Evolutionary conservation across 1,284 basidiomycete genomes (phyloP), one percentile per base, ranked within the genome.

Genomic region (Hypsizygus ulmarius): DNA sequence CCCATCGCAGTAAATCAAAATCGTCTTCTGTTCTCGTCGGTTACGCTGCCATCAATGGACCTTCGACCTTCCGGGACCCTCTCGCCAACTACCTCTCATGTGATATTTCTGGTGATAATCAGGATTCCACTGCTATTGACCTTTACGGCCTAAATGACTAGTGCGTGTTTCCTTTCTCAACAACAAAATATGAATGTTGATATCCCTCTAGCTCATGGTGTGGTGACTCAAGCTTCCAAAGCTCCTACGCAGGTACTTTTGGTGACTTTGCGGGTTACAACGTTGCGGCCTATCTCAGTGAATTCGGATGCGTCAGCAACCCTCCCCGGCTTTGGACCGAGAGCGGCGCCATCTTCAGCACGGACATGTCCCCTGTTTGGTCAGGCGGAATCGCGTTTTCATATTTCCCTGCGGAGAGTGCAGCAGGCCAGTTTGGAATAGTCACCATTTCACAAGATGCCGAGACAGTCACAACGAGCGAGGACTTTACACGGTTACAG

Each of bases 351-450:
- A 74, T 97, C 14, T 89, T 87, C 64, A 78, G 85, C 49, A 60
- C 73, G 8, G 69, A 86, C 15, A 90, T 93, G 78, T 78, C 84
- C 9, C 68, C 84, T 53, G 82, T 87, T 41, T 96, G 89, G 81
- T 93, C 90, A 25, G 93, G 93, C 49, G 93, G 90, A 41, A 62
- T 97, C 35, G 93, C 93, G 1, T 96, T 95, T 70, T 85, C 84
- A 39, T 90, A 90, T 65, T 93, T 95, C 77, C 84, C 87, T 2
- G 90, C 90, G 6, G 54, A 64, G 15, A 79, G 77, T 54, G 71
- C 67, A 12, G 70, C 74, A 47, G 86, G 87, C 43, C 74, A 88
- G 58, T 97, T 91, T 57, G 93, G 92, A 14, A 89, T 96, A 75
- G 86, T 92, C 53, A 87, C 75, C 15, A 77, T 96, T 54, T 82